Evolutionary conservation across 345 rosid genomes (phyloP).

Genomic region (Firmiana major): DNA sequence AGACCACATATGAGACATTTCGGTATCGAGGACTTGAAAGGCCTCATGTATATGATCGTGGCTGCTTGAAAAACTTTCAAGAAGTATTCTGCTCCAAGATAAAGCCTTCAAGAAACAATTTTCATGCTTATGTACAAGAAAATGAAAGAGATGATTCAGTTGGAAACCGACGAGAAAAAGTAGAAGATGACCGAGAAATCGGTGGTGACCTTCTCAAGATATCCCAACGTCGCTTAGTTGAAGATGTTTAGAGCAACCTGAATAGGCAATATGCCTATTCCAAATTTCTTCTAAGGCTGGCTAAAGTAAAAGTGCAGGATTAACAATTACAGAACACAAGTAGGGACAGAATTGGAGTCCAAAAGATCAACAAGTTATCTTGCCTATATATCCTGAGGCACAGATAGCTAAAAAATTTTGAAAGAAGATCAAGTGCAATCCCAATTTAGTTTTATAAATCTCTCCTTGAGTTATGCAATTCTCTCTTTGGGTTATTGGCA

Average conservation of each 20-base stretch:
- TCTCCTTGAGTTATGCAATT: not conserved
- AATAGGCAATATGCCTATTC: not conserved
- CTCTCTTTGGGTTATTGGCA: not conserved
- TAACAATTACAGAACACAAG: not conserved
- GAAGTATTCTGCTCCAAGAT: slow-evolving; percentile 39
- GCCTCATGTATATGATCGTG: slow-evolving; percentile 27
- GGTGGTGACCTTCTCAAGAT: slow-evolving; percentile 44
- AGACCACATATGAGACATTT: slow-evolving; percentile 49
- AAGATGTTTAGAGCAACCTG: slow-evolving; percentile 16
- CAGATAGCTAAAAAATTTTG: too few relatives aligned
- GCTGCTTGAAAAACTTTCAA: slow-evolving; percentile 36
- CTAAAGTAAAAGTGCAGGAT: not conserved
- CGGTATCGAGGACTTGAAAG: slow-evolving; percentile 27
- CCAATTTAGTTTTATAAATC: not conserved
- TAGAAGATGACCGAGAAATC: slow-evolving; percentile 45
- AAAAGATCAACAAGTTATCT: slow-evolving; percentile 7
- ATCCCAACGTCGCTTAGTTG: slow-evolving; percentile 36
- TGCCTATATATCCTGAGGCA: too few relatives aligned
- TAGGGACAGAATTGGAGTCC: not conserved
- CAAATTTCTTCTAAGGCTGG: not conserved
- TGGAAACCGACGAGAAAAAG: slow-evolving; percentile 29
- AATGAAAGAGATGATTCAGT: not conserved
- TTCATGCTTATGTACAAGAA: slow-evolving; percentile 30
- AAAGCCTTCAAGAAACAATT: slow-evolving; percentile 36
- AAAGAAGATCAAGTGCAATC: not conserved